Base-by-base conservation (phyloP, 495 filamentous ascomycete species). In the Achaetomiella virescens region DNA sequence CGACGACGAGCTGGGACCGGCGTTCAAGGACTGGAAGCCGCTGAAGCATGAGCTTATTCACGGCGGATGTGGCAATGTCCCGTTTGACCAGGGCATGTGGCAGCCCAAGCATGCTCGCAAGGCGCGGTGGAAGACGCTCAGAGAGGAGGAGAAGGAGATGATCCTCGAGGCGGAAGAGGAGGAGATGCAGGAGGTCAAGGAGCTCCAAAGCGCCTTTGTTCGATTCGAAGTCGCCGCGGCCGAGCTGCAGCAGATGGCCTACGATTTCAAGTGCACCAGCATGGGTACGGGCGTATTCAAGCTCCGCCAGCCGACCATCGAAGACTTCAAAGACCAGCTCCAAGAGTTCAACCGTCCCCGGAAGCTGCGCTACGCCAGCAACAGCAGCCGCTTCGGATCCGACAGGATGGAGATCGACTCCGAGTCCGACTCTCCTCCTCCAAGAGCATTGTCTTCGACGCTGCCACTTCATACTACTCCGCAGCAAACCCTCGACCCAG, bases 61-160 rank as follows among this genome's bases (percentile, higher is more conserved):
- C 37, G 53, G 56, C 29, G 60, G 64, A 11, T 67, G 62, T 35
- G 68, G 68, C 29, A 70, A 70, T 55, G 68, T 69, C 24, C 62
- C 66, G 1, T 69, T 69, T 31, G 59, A 64, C 38, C 29, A 9
- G 14, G 33, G 31, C 53, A 66, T 65, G 63, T 72, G 70, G 70
- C 47, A 54, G 58, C 64, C 66, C 18, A 66, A 65, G 51, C 68
- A 72, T 21, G 68, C 64, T 15, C 48, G 61, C 52, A 72, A 72
- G 45, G 64, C 62, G 6, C 58, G 62, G 14, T 72, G 70, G 70
- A 37, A 54, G 15, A 55, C 25, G 24, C 57, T 72, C 48, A 61
- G 61, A 0, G 25, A 45, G 6, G 60, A 57, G 22, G 60, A 71
- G 59, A 57, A 53, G 53, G 41, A 58, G 17, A 61, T 63, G 29